Conservation (phyloP, 1,284 basidiomycete genomes). For the Blastosporella zonata region DNA sequence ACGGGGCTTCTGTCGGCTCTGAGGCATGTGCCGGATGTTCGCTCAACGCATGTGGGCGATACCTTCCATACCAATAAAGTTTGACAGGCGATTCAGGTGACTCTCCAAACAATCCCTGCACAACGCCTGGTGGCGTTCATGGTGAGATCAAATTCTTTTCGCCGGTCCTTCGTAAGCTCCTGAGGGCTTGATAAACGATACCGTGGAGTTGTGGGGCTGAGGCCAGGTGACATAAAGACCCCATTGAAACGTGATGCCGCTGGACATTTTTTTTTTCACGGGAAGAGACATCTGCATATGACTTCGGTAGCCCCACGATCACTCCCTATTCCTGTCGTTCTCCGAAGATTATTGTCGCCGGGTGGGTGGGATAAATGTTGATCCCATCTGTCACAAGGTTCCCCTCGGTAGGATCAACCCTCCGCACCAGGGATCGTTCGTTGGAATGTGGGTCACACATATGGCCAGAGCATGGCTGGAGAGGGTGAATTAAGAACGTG, state of each 20-base stretch:
- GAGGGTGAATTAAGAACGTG: conserved; percentile 2
- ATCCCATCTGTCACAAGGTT: not conserved
- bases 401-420: not conserved
- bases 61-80: not conserved
- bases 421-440: not conserved
- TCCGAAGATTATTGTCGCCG: not conserved
- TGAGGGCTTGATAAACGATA: not conserved
- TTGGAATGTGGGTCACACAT: not conserved
- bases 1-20: not conserved
- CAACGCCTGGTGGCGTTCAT: conserved; percentile 2
- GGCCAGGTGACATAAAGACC: not conserved
- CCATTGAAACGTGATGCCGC: not conserved
- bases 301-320: not conserved
- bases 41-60: not conserved
- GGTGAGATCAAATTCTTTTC: not conserved
- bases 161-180: not conserved
- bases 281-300: not conserved
- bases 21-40: not conserved
- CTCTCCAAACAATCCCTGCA: not conserved
- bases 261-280: not conserved
- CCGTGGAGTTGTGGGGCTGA: not conserved
- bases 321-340: not conserved
- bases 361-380: not conserved
- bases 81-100: not conserved
- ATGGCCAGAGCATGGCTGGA: not conserved